phyloP scores from a whole-genome alignment of 2,329 filamentous ascomycete species.

The Paecilomyces variotii region DNA sequence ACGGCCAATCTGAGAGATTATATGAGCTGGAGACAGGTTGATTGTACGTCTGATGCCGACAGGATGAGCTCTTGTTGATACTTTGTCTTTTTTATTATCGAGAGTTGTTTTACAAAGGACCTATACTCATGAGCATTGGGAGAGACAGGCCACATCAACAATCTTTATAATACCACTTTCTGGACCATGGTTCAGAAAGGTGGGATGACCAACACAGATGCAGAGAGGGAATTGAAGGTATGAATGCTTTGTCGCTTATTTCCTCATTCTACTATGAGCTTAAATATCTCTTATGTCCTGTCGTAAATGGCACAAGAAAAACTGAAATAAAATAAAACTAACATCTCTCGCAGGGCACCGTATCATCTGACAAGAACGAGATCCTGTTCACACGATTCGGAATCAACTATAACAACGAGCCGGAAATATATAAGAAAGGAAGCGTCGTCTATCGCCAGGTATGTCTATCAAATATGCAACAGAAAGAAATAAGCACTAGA shows the following conservation, averaged over 20 bases:
- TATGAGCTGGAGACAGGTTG: conserved; percentile 92
- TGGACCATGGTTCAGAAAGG: conserved; percentile 79
- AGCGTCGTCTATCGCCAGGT: conserved; percentile 82
- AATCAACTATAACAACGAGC: conserved; percentile 97
- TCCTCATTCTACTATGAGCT: background rate
- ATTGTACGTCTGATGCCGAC: conserved; percentile 56
- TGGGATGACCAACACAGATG: conserved; percentile 65
- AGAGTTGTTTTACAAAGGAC: background rate
- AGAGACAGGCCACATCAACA: conserved; percentile 80
- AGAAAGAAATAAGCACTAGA: background rate
- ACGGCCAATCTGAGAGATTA: conserved; percentile 82
- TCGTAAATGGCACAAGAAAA: background rate
- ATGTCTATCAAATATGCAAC: conserved; percentile 5
- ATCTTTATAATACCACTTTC: conserved; percentile 95
- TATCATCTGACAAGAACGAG: conserved; percentile 88
- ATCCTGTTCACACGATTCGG: conserved; percentile 81
- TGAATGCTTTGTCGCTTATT: conserved; percentile 11
- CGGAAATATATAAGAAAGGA: conserved; percentile 86
- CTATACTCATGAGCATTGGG: conserved; percentile 3
- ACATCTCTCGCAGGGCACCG: conserved; percentile 55
- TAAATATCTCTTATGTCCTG: too few relatives aligned
- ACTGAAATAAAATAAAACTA: conserved; percentile 11
- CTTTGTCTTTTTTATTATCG: background rate
- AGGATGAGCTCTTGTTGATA: background rate
- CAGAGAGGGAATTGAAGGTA: conserved; percentile 72